Conservation (phyloP, 2,329 filamentous ascomycete genomes). For the Fonsecaea erecta region DNA sequence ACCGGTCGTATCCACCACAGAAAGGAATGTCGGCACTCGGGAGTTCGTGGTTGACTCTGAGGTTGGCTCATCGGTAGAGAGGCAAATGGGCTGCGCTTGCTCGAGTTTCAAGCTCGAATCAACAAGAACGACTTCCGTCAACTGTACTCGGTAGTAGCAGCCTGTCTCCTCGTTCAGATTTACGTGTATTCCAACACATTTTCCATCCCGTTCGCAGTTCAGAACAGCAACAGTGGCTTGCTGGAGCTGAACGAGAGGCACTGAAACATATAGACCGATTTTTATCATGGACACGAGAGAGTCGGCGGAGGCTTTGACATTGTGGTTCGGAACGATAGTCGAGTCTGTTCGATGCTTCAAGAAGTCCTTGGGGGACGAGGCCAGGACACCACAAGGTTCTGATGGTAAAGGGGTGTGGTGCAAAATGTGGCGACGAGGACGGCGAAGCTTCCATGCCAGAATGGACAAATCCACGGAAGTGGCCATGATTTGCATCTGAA, state of each 20-base stretch:
- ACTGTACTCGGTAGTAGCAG: neutral
- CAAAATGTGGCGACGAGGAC: no score
- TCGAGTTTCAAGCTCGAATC: neutral
- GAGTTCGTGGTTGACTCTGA: neutral
- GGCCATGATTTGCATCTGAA: slow-evolving; percentile 33
- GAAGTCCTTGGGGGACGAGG: neutral
- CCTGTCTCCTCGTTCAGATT: neutral
- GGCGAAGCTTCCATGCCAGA: slow-evolving; percentile 12
- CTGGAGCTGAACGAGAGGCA: neutral
- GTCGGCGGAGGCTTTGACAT: neutral
- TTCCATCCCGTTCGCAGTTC: neutral
- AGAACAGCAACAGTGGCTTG: neutral
- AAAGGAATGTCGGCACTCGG: neutral
- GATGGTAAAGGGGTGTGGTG: neutral
- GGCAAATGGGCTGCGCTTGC: neutral
- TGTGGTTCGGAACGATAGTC: neutral
- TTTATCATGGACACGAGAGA: neutral
- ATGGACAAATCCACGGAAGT: slow-evolving; percentile 27
- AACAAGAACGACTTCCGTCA: neutral
- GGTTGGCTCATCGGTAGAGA: neutral
- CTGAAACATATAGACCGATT: no score
- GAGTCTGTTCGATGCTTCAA: neutral
- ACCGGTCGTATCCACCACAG: neutral
- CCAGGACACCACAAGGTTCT: neutral
- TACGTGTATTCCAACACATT: neutral